phyloP scores from a whole-genome alignment of 1,284 basidiomycete genomes.

The Irpex sp. region DNA sequence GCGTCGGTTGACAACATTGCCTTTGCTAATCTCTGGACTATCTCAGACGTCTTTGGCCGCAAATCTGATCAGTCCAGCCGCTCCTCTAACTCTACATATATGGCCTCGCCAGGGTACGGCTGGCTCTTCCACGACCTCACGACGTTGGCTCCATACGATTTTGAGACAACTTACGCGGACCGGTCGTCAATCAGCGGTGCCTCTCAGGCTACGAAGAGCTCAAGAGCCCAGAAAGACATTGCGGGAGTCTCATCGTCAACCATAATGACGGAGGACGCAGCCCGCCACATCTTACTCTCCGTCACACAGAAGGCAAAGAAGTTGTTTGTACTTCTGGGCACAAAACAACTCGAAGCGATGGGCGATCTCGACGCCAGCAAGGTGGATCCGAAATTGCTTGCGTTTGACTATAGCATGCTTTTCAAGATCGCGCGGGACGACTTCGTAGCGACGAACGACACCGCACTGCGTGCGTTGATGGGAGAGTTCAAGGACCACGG shows the following conservation, averaged over 20 bases:
- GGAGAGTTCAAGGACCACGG: slow-evolving; percentile 90
- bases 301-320: slow-evolving; percentile 86
- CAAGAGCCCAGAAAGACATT: slow-evolving; percentile 7
- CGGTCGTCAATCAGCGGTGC: slow-evolving; percentile 60
- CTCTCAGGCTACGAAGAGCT: slow-evolving; percentile 16
- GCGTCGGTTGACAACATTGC: slow-evolving; percentile 86
- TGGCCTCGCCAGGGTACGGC: slow-evolving; percentile 44
- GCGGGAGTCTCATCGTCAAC: slow-evolving; percentile 24
- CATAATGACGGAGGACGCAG: slow-evolving; percentile 76
- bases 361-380: slow-evolving; percentile 26
- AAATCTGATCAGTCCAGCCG: slow-evolving; percentile 31
- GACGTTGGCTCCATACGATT: slow-evolving; percentile 78
- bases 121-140: slow-evolving; percentile 90
- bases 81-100: not conserved
- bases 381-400: slow-evolving; percentile 41
- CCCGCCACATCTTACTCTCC: slow-evolving; percentile 78
- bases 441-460: slow-evolving; percentile 86
- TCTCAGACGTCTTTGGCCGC: slow-evolving; percentile 53
- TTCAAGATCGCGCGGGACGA: slow-evolving; percentile 69
- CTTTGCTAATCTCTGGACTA: slow-evolving; percentile 75
- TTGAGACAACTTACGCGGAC: slow-evolving; percentile 70
- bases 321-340: slow-evolving; percentile 68
- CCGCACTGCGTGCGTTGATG: slow-evolving; percentile 74
- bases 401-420: slow-evolving; percentile 60
- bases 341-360: slow-evolving; percentile 60